Evolutionary conservation across 2,329 filamentous ascomycete species (phyloP).

Genomic region (Cytospora schulzeri): DNA sequence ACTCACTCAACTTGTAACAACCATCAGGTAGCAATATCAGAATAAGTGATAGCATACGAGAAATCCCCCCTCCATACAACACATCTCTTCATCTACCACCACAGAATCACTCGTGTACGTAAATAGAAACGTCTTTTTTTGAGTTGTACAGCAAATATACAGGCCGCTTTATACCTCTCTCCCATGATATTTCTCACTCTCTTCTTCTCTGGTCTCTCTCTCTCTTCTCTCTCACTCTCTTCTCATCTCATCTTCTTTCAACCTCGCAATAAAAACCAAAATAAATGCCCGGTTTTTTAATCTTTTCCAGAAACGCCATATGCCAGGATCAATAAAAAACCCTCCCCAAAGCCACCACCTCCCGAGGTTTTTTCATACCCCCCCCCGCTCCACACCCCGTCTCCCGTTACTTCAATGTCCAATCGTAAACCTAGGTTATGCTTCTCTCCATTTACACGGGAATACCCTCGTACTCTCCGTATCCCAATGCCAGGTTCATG

Average conservation of each 20-base stretch:
- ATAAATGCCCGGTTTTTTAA: not conserved
- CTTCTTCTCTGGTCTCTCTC: too few relatives aligned
- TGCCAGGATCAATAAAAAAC: not conserved
- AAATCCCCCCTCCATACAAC: not conserved
- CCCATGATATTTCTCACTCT: not conserved
- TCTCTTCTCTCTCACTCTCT: not conserved
- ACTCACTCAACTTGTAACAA: not conserved
- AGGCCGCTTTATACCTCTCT: slow-evolving; percentile 13
- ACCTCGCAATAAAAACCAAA: not conserved
- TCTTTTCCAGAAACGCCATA: not conserved
- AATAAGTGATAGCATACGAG: not conserved
- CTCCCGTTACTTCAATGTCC: not conserved
- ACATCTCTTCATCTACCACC: slow-evolving; percentile 5
- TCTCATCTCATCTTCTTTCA: not conserved
- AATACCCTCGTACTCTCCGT: slow-evolving; percentile 86
- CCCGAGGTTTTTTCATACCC: not conserved
- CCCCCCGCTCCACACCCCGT: not conserved
- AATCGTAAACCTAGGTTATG: too few relatives aligned
- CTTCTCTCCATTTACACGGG: slow-evolving; percentile 50
- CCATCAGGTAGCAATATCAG: not conserved
- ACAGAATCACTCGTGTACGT: not conserved
- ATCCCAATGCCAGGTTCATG: slow-evolving; percentile 90
- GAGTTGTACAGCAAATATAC: slow-evolving; percentile 21
- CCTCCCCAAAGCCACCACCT: not conserved
- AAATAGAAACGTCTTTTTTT: slow-evolving; percentile 2